Evolutionary conservation across 1,284 basidiomycete species (phyloP), one percentile per base, ranked within the genome.

Genomic region (Cryptococcus deneoformans): DNA sequence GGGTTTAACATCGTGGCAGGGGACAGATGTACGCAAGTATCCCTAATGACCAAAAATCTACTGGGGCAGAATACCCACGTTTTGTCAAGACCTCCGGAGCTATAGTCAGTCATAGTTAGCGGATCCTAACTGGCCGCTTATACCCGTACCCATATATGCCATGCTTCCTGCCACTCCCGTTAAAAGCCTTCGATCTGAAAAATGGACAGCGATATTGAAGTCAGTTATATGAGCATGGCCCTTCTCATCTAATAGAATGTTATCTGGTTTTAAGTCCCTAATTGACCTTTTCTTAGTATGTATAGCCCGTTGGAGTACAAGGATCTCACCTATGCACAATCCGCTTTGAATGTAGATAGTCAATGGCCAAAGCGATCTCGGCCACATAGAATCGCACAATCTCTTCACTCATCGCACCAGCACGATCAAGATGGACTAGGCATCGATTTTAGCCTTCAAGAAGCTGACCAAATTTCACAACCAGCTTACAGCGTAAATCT

Each of bases 181-280:
- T 72, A 97, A 86, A 58, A 89, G 75, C 39, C 74, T 63, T 47
- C 87, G 82, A 56, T 92, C 88, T 6, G 92, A 93, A 74, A 92
- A 97, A 77, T 98, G 95, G 7, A 98, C 93, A 12, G 94, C 95
- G 65, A 98, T 93, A 75, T 99, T 99, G 80, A 99, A 96, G 79
- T 98, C 95, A 12, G 95, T 98, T 62, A 99, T 82, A 73, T 98
- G 94, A 0, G 92, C 95, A 73, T 99, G 94, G 0, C 95, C 95
- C 66, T 84, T 81, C 46, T 89, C 86, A 77, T 98, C 95, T 44
- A 99, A 82, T 10, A 99, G 83, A 63, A 99, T 89, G 73, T 99
- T 98, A 76, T 99, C 95, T 1, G 95, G 95, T 75, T 99, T 98
- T 60, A 99, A 77, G 76, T 97, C 94, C 34, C 92, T 93, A 70